Evolutionary conservation across 2,329 filamentous ascomycete species (phyloP).

Genomic region (Fonsecaea pedrosoi): DNA sequence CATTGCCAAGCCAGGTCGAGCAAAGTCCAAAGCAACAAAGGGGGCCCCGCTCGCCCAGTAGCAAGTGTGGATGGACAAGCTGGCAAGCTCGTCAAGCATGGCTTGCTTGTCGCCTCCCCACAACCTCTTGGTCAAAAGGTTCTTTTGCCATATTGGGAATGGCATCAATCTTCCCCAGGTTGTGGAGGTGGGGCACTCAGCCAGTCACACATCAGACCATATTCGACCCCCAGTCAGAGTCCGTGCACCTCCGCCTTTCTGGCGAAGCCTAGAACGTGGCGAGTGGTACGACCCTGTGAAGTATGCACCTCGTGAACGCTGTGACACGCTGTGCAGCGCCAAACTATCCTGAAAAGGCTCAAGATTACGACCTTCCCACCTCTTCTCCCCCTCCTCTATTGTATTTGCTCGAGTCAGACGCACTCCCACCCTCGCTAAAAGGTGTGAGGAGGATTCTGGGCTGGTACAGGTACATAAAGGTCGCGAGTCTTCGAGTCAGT

Average conservation of each 20-base stretch:
- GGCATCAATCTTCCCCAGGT: background rate
- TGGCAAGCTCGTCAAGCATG: background rate
- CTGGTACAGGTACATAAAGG: background rate
- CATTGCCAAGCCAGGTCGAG: background rate
- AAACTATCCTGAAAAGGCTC: background rate
- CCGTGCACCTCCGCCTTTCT: background rate
- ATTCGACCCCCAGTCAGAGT: background rate
- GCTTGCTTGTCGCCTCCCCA: background rate
- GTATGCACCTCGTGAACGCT: no score
- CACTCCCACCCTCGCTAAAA: background rate
- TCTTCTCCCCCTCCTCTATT: background rate
- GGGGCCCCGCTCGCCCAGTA: no score
- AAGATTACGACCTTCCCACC: background rate
- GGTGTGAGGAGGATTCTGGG: background rate
- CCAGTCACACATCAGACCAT: background rate
- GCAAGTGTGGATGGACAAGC: no score
- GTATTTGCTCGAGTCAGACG: background rate
- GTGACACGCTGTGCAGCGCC: no score
- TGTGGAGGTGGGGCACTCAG: background rate
- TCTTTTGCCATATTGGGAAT: background rate
- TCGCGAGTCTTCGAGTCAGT: background rate
- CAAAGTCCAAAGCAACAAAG: background rate
- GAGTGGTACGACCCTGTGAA: background rate
- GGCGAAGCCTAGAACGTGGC: conserved; percentile 1
- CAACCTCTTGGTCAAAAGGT: background rate